Evolutionary conservation across 306 rosid genomes (phyloP).

Genomic region (Citrullus amarus): DNA sequence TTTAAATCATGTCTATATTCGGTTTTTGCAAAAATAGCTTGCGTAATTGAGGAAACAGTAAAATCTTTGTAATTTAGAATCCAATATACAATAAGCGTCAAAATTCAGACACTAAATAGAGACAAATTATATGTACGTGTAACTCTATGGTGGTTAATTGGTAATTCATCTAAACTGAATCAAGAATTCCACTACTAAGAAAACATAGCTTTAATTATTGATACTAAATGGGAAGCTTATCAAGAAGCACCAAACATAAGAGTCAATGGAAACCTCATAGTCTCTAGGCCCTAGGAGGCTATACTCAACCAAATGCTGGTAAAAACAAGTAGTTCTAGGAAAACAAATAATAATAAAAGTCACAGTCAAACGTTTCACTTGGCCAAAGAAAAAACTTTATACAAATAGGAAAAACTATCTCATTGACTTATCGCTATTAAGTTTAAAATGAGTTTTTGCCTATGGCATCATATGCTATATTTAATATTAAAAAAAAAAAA

Average conservation of each 20-base stretch:
- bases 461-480: conserved; percentile 5
- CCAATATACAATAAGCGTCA: neutral
- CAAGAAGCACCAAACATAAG: neutral
- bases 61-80: neutral
- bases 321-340: neutral
- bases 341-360: neutral
- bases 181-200: neutral
- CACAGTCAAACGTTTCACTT: neutral
- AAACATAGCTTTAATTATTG: neutral
- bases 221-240: neutral
- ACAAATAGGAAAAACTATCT: neutral
- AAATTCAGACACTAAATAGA: neutral
- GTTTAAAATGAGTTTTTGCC: neutral
- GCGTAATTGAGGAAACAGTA: neutral
- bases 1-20: neutral
- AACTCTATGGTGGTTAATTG: neutral
- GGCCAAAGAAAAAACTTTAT: neutral
- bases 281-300: neutral
- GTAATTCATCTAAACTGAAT: neutral
- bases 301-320: neutral
- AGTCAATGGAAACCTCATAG: neutral
- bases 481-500: neutral
- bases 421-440: neutral
- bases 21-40: neutral
- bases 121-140: neutral